phyloP scores from a whole-genome alignment of 2,329 filamentous ascomycete genomes.

The Septoria linicola region DNA sequence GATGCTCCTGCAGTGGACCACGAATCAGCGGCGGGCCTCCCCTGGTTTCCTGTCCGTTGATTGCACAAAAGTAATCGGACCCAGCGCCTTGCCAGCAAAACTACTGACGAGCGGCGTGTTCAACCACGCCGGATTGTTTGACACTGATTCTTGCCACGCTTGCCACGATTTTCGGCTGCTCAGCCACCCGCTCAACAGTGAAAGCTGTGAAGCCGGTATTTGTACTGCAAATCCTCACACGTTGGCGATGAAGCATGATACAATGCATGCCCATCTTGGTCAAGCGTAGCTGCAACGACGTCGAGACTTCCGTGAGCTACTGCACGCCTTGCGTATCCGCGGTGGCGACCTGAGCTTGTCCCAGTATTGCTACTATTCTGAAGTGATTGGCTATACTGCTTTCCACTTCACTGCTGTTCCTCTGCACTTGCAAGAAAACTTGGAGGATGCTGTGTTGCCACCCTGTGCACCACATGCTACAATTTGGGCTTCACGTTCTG shows the following conservation, averaged over 20 bases:
- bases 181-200: too few species aligned
- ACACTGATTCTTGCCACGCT: not conserved
- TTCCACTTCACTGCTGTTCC: too few species aligned
- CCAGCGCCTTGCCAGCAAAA: constrained; percentile 2
- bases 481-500: too few species aligned
- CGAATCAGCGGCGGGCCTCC: constrained; percentile 1
- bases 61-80: constrained; percentile 11
- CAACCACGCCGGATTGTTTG: constrained; percentile 1
- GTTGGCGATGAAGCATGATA: constrained; percentile 8
- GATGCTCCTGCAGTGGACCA: not conserved
- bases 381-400: not conserved
- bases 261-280: not conserved
- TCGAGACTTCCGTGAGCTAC: not conserved
- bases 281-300: constrained; percentile 11
- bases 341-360: constrained; percentile 13
- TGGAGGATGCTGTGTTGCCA: too few species aligned
- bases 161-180: not conserved
- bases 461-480: too few species aligned
- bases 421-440: too few species aligned
- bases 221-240: not conserved
- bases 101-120: constrained; percentile 3
- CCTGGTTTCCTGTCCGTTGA: not conserved
- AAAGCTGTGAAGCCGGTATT: not conserved
- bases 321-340: constrained; percentile 11
- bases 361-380: constrained; percentile 14